Base-by-base conservation (phyloP, 306 rosid genomes). In the Crataegus laevigata region DNA sequence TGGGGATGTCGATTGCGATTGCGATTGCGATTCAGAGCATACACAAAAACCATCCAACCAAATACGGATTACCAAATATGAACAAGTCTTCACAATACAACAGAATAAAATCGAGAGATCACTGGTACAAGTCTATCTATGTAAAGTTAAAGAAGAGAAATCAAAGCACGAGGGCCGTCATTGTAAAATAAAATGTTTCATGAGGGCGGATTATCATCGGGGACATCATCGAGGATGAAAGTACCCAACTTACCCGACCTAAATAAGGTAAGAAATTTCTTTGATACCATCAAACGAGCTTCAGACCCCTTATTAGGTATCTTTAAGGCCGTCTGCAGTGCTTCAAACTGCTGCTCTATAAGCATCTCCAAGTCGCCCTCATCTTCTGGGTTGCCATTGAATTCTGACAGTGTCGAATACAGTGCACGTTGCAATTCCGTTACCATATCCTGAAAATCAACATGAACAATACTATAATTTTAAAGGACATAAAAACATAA, bases 211-310 rank as follows among this genome's bases (percentile, higher is more conserved):
- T 71, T n/a, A 43, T 71, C 67, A 54, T 60, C 78, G 0, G 96
- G 97, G 62, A 91, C 98, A 68, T 93, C 96, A 79, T 93, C 98
- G 21, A 93, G 96, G 81, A 91, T 87, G 68, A 89, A 91, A 69
- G 97, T 90, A 71, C 98, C 94, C 63, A 93, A 87, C 77, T 91
- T 93, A 57, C 98, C 97, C 1, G 86, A 73, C 82, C 97, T 88
- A 77, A 91, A 93, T 59, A 93, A 82, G 32, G 94, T 86, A 50
- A 93, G 94, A 60, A 91, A 85, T 75, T 91, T 93, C 78, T 91
- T 93, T 18, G 98, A 91, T 59, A 91, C 96, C 97, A 88, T 91
- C 77, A 91, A 76, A 42, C 97, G 89, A 29, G 92, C 94, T 78
- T 93, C 94, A 18, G 90, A 85, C n/a, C 91, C 92, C 75, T 89